Evolutionary conservation across 2,329 filamentous ascomycete genomes (phyloP), one percentile per base, ranked within the genome.

Genomic region (Lachnellula cervina): DNA sequence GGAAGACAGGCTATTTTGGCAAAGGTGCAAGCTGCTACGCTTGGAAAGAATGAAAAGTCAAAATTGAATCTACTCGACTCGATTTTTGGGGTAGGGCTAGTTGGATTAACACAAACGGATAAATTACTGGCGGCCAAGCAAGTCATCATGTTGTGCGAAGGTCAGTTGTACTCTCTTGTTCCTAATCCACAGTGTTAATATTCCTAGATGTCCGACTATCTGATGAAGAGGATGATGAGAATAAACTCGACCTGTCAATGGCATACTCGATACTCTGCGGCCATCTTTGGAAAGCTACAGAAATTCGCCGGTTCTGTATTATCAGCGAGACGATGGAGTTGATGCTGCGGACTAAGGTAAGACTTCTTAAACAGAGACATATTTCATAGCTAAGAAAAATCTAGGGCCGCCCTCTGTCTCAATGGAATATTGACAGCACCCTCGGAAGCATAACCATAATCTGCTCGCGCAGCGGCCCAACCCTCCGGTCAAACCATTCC

Each of bases 361-460:
- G 52, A 35, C 16, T 49, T 25, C 28, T 19, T 34, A 16, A 32
- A 4, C 28, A 23, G 4, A 2, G 52, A 11, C 16, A 34, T 46
- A 48, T 13, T 40, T 21, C 13, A 9, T 11, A 52, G 34, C 49
- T 59, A 57, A 59, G 43, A 21, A 25, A 23, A n/a, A 21, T 13
- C 6, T 25, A 69, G 67, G 52, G 59, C 14, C 64, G 60, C 17
- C 61, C 62, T 23, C 58, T 71, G 16, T 63, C 65, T 2, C 69
- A 71, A 63, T 70, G 62, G 59, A 67, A 66, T 23, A 64, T 71
- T 52, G 69, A 71, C 44, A 64, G 59, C 40, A 70, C 66, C 11
- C 59, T 71, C 8, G 66, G 64, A n/a, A 59, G 58, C 49, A 64
- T 71, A 32, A 59, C 67, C 14, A 66, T 66, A n/a, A 54, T 69